Conservation (phyloP, 768 basidiomycete species). For the Russula olivacea region DNA sequence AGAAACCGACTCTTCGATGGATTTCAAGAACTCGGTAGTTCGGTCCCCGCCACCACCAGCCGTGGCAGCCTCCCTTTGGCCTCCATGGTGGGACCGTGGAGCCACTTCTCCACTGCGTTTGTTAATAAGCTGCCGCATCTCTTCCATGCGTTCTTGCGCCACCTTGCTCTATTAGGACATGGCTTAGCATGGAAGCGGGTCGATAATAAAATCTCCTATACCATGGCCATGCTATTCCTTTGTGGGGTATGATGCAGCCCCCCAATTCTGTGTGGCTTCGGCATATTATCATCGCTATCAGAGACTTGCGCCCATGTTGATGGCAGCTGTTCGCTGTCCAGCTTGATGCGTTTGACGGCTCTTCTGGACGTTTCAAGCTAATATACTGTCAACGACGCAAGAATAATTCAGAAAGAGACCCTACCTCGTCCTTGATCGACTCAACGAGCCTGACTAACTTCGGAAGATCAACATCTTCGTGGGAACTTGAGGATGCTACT, state of each 20-base stretch:
- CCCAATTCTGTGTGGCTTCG: conserved; percentile 55
- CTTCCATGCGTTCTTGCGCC: conserved; percentile 73
- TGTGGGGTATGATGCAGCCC: conserved; percentile 41
- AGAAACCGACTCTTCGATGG: conserved; percentile 47
- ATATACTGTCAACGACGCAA: conserved; percentile 8
- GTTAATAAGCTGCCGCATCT: conserved; percentile 72
- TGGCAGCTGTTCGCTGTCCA: conserved; percentile 50
- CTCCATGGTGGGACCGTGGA: conserved; percentile 26
- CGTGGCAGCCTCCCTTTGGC: conserved; percentile 31
- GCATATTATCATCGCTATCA: conserved; percentile 13
- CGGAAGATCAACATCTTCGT: conserved; percentile 39
- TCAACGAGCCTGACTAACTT: conserved; percentile 45
- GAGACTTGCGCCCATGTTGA: conserved; percentile 19
- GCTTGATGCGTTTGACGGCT: conserved; percentile 67
- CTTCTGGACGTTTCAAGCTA: conserved; percentile 70
- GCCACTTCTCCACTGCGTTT: conserved; percentile 47
- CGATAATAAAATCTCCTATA: conserved; percentile 35
- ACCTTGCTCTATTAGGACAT: conserved; percentile 51
- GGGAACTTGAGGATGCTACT: background rate
- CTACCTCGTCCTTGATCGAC: conserved; percentile 62
- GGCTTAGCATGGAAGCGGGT: background rate
- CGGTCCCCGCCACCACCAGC: conserved; percentile 17
- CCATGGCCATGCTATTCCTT: conserved; percentile 29
- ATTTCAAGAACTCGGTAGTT: conserved; percentile 36
- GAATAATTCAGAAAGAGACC: conserved; percentile 20